phyloP scores from a whole-genome alignment of 352 stramenopile species.

The Phytophthora melonis region DNA sequence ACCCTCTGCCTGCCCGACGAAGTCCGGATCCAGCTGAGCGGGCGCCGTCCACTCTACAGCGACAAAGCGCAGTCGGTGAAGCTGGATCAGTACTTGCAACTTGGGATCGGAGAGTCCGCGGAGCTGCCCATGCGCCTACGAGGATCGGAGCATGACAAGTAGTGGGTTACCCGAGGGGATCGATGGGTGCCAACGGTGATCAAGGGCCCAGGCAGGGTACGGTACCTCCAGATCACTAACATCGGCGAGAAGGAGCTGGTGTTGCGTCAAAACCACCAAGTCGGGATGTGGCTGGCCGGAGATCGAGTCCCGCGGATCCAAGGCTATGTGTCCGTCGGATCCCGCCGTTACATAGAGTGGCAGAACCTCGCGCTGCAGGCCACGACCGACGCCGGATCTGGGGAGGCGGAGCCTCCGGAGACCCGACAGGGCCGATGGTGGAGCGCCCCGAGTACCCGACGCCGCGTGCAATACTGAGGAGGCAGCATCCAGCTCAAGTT shows the following conservation, averaged over 20 bases:
- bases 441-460: neutral
- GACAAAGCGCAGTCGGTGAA: too few relatives aligned
- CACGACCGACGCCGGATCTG: too few relatives aligned
- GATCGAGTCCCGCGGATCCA: conserved; percentile 11
- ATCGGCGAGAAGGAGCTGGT: neutral
- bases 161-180: too few relatives aligned
- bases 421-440: neutral
- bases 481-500: neutral
- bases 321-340: conserved; percentile 26
- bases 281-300: conserved; percentile 15
- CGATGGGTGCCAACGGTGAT: too few relatives aligned
- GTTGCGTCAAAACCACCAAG: neutral
- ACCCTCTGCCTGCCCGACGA: too few relatives aligned
- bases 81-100: too few relatives aligned
- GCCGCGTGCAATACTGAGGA: neutral
- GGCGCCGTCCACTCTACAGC: too few relatives aligned
- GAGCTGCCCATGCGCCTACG: too few relatives aligned
- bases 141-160: too few relatives aligned
- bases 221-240: conserved; percentile 22
- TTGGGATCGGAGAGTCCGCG: too few relatives aligned
- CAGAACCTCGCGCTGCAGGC: conserved; percentile 14
- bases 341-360: conserved; percentile 21
- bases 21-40: too few relatives aligned
- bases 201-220: too few relatives aligned
- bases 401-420: neutral